These are phyloP conservation scores for Boletus eberwhitei DNA, from an alignment of 768 basidiomycete genomes.

Conservation along the genomic window DNA sequence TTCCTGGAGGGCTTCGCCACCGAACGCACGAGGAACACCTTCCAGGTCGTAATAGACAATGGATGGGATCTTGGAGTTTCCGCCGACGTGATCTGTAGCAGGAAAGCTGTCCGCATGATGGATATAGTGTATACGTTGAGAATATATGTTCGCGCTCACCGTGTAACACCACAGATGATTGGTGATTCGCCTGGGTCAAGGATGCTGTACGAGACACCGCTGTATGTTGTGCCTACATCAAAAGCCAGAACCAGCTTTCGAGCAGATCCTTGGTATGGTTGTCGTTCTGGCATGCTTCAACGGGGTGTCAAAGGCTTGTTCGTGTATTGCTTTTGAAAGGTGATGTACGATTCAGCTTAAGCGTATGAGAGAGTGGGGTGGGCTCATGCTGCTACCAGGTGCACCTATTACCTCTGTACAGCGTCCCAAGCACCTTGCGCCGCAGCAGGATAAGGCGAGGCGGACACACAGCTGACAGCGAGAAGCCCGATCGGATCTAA, in stretches of 20 bases:
- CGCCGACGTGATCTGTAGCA: conserved; percentile 43
- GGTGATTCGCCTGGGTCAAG: conserved; percentile 31
- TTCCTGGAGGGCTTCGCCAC: conserved; percentile 43
- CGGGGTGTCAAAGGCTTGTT: neutral
- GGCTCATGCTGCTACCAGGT: neutral
- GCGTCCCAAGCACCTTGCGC: neutral
- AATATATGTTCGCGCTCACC: conserved; percentile 12
- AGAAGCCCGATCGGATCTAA: conserved; percentile 9
- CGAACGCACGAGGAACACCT: conserved; percentile 41
- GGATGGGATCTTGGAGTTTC: conserved; percentile 49
- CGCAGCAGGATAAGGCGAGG: conserved; percentile 16
- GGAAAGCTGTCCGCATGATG: conserved; percentile 38
- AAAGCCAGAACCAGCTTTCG: conserved; percentile 48
- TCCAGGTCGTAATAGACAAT: conserved; percentile 44
- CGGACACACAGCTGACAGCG: conserved; percentile 1
- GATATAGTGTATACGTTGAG: neutral
- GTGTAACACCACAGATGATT: conserved; percentile 17
- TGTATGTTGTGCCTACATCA: conserved; percentile 52
- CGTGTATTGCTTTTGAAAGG: neutral
- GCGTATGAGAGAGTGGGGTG: neutral
- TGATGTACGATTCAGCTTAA: neutral
- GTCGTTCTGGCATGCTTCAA: conserved; percentile 27
- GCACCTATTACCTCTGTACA: neutral
- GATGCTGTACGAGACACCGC: conserved; percentile 44
- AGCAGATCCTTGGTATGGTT: conserved; percentile 38